A percentile compares a stretch with the other conserved stretches of the same genome.
Conservation (phyloP, 116 monocot species). For the Iris pallida region DNA sequence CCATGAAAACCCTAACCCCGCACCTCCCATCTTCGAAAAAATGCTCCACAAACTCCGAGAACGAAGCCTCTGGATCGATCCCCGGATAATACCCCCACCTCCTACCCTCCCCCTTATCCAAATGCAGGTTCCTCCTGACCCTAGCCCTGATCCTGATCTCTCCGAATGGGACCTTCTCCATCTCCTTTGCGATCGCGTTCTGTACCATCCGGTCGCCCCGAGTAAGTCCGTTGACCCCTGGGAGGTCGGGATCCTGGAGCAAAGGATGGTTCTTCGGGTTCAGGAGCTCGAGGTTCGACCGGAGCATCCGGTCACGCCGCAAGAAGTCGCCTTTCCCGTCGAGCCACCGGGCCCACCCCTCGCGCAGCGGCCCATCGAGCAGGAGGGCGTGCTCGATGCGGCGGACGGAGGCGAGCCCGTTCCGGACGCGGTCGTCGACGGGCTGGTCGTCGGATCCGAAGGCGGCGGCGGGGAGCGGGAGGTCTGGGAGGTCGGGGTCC, state of each 20-base stretch:
- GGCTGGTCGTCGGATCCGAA: constrained; percentile 89
- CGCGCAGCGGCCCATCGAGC: constrained; percentile 35
- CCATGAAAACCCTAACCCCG: constrained; percentile 74
- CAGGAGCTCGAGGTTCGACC: constrained; percentile 56
- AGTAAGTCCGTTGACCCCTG: constrained; percentile 35
- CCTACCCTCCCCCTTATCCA: constrained; percentile 18
- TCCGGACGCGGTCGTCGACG: constrained; percentile 59
- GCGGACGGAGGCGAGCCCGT: constrained; percentile 46
- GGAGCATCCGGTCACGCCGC: constrained; percentile 71
- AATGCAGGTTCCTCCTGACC: background rate
- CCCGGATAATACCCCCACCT: constrained; percentile 83
- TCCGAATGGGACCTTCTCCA: constrained; percentile 48
- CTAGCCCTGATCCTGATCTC: background rate
- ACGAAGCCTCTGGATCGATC: constrained; percentile 38
- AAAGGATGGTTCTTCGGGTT: constrained; percentile 81
- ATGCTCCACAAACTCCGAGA: constrained; percentile 62
- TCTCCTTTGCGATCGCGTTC: constrained; percentile 51
- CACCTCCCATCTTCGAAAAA: constrained; percentile 46
- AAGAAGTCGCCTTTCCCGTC: constrained; percentile 79
- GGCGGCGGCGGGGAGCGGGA: constrained; percentile 9
- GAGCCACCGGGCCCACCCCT: constrained; percentile 81
- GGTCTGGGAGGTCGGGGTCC: background rate
- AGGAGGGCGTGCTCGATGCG: constrained; percentile 73
- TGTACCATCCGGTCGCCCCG: constrained; percentile 63
- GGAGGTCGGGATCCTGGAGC: constrained; percentile 78